These are phyloP conservation scores for Trypanosoma cruzi DNA, from an alignment of 208 protist genomes.

Conservation along the genomic window DNA sequence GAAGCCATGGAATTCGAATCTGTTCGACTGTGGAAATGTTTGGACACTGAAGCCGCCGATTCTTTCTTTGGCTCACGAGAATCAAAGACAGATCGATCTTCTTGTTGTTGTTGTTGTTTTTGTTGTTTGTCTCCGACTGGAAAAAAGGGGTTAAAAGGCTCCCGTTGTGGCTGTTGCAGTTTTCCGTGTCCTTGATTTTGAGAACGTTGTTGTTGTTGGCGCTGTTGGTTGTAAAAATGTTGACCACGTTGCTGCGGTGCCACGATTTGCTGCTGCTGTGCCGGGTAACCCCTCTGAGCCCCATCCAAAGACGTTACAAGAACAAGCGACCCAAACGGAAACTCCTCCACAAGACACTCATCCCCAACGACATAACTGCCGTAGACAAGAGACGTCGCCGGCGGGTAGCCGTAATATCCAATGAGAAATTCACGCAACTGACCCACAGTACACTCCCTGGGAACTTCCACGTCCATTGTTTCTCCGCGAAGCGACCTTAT, in stretches of 20 bases:
- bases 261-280: not conserved
- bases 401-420: constrained; percentile 65
- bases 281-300: not conserved
- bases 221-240: constrained; percentile 14
- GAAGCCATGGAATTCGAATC: constrained; percentile 1
- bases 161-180: not conserved
- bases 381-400: constrained; percentile 50
- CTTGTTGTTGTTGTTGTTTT: not conserved
- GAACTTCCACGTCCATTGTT: constrained; percentile 69
- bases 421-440: constrained; percentile 69
- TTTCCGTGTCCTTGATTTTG: not conserved
- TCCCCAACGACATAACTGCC: constrained; percentile 28
- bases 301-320: constrained; percentile 37
- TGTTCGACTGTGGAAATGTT: constrained; percentile 1
- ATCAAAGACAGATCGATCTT: not conserved
- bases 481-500: constrained; percentile 68
- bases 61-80: not conserved
- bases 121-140: not conserved
- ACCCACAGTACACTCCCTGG: constrained; percentile 49
- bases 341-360: constrained; percentile 43
- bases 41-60: constrained; percentile 1
- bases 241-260: constrained; percentile 7
- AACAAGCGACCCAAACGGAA: constrained; percentile 70
- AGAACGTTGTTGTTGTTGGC: constrained; percentile 12
- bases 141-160: constrained; percentile 1